Percentiles rank a stretch among this genome's conserved stretches.
phyloP scores from a whole-genome alignment of 1,139 yeast genomes.

The Hansenula sp. region DNA sequence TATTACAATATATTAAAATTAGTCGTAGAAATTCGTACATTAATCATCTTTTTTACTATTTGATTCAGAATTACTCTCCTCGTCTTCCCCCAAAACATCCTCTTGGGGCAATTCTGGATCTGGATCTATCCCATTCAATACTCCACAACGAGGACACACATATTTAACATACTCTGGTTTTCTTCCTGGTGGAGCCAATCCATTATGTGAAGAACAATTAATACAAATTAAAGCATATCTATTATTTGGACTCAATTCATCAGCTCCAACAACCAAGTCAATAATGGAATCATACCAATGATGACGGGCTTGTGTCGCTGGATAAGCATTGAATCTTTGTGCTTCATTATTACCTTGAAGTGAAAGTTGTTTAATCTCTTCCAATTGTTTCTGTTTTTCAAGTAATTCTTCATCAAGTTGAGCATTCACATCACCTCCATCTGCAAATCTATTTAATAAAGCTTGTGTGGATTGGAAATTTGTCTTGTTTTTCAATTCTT shows the following conservation, averaged over 20 bases:
- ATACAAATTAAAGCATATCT: constrained; percentile 73
- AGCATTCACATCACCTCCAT: constrained; percentile 31
- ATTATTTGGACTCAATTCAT: constrained; percentile 55
- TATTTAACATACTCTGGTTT: constrained; percentile 54
- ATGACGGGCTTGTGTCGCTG: not conserved
- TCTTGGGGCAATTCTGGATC: not conserved
- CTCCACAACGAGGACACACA: constrained; percentile 72
- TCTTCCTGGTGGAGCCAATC: constrained; percentile 74
- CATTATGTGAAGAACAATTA: constrained; percentile 67
- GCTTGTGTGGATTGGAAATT: constrained; percentile 76
- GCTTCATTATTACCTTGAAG: constrained; percentile 6
- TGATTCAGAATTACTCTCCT: not conserved
- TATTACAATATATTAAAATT: too few relatives aligned
- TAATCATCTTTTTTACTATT: too few relatives aligned
- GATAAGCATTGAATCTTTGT: not conserved
- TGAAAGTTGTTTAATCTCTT: constrained; percentile 31
- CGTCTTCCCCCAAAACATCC: not conserved
- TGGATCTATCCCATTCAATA: constrained; percentile 32
- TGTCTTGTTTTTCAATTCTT: constrained; percentile 72
- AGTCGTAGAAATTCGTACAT: too few relatives aligned
- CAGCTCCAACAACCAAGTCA: constrained; percentile 65
- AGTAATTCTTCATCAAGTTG: constrained; percentile 36
- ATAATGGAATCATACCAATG: constrained; percentile 25
- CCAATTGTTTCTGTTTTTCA: constrained; percentile 36
- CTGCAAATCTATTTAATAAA: constrained; percentile 60